Conservation (phyloP, 768 basidiomycete genomes). For the Gloeophyllum trabeum region DNA sequence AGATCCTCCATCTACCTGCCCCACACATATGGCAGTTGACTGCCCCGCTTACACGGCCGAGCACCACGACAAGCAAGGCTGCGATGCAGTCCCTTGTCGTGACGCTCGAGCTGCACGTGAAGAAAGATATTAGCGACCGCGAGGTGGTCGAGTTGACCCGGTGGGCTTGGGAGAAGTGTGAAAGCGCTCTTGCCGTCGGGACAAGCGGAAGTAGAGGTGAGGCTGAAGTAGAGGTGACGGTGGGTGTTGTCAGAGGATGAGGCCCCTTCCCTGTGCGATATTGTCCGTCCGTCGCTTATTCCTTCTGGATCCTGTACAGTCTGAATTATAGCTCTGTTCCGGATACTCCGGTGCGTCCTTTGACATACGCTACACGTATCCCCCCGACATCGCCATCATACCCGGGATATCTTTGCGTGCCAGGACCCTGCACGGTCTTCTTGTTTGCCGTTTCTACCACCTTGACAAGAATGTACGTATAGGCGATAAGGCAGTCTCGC, state of each 20-base stretch:
- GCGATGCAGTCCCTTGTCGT: conserved; percentile 42
- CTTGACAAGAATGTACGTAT: too few relatives aligned
- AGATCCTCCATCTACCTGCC: conserved; percentile 72
- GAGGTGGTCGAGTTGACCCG: conserved; percentile 62
- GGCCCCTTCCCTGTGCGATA: background rate
- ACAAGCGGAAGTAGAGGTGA: conserved; percentile 18
- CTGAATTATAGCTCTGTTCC: background rate
- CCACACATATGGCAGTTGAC: conserved; percentile 87
- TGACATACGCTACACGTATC: too few relatives aligned
- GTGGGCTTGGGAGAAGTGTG: conserved; percentile 67
- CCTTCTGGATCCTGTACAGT: background rate
- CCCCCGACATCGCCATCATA: too few relatives aligned
- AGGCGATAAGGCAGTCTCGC: too few relatives aligned
- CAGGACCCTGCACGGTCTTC: too few relatives aligned
- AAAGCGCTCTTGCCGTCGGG: conserved; percentile 31
- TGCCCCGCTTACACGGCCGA: conserved; percentile 6
- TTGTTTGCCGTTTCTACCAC: too few relatives aligned
- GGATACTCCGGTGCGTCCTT: background rate
- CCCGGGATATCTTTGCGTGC: too few relatives aligned
- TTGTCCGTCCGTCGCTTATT: background rate
- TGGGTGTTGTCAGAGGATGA: conserved; percentile 58
- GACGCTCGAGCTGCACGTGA: conserved; percentile 73
- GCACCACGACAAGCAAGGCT: conserved; percentile 8
- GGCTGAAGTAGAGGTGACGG: conserved; percentile 53
- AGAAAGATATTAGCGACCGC: conserved; percentile 50